Conservation (phyloP, 2,329 filamentous ascomycete genomes). For the Venturia asperata region DNA sequence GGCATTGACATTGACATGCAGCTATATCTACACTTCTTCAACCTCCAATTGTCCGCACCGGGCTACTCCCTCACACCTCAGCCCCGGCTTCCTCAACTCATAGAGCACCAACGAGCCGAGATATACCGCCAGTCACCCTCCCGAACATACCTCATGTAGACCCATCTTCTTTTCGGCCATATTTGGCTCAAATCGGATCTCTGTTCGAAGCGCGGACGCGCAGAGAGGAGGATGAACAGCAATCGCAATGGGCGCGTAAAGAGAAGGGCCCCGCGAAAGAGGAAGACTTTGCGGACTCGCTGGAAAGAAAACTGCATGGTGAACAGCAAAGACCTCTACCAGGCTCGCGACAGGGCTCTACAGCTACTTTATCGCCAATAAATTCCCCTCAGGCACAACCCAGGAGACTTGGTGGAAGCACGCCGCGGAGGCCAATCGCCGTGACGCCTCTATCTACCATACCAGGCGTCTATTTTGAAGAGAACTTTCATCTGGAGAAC, state of each 20-base stretch:
- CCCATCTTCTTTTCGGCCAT: constrained; percentile 69
- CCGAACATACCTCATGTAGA: constrained; percentile 83
- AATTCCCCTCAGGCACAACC: constrained; percentile 44
- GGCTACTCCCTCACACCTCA: constrained; percentile 67
- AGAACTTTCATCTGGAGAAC: constrained; percentile 91
- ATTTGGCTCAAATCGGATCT: constrained; percentile 75
- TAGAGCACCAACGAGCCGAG: constrained; percentile 73
- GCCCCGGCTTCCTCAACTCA: constrained; percentile 64
- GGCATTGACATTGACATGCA: constrained; percentile 28
- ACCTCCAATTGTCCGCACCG: constrained; percentile 81
- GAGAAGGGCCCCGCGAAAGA: constrained; percentile 38
- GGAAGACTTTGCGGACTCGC: constrained; percentile 44
- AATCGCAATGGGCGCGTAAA: constrained; percentile 40
- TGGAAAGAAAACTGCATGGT: constrained; percentile 36
- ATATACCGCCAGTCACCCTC: constrained; percentile 88
- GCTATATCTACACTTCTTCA: constrained; percentile 92
- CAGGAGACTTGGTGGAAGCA: constrained; percentile 42
- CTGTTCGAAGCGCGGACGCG: constrained; percentile 85
- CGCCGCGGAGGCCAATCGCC: constrained; percentile 57
- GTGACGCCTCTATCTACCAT: constrained; percentile 87
- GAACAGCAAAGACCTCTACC: constrained; percentile 32
- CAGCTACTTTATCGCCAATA: constrained; percentile 40
- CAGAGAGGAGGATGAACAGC: constrained; percentile 67
- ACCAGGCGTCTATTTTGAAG: constrained; percentile 87
- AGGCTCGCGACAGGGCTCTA: constrained; percentile 35